Conservation (phyloP, 805 yeast genomes). For the Wickerhamomyces mucosus region DNA sequence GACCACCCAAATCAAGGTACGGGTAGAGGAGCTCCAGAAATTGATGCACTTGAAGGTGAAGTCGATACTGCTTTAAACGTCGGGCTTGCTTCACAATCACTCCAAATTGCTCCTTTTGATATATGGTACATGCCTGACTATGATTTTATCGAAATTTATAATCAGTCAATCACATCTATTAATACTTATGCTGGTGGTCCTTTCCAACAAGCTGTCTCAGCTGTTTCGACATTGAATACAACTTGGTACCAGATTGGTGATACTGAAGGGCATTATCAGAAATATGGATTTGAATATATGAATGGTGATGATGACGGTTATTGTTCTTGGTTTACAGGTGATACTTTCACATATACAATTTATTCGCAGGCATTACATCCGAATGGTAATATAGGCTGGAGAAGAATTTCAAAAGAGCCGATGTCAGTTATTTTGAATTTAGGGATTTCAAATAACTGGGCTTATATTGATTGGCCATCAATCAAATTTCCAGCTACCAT, state of each 20-base stretch:
- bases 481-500: conserved; percentile 69
- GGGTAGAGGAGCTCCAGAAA: conserved; percentile 95
- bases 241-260: conserved; percentile 74
- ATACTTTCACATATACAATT: conserved; percentile 64
- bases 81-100: conserved; percentile 78
- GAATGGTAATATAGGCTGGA: conserved; percentile 82
- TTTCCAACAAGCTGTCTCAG: conserved; percentile 86
- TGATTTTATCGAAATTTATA: conserved; percentile 64
- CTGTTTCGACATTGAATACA: conserved; percentile 64
- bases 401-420: conserved; percentile 81
- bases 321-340: conserved; percentile 81
- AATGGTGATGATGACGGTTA: conserved; percentile 68
- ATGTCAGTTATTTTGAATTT: conserved; percentile 82
- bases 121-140: conserved; percentile 93
- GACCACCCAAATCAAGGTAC: conserved; percentile 82
- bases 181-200: conserved; percentile 91
- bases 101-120: conserved; percentile 90
- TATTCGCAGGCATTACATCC: conserved; percentile 74
- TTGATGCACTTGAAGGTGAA: conserved; percentile 86
- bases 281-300: conserved; percentile 67
- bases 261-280: conserved; percentile 42
- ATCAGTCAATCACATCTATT: conserved; percentile 63
- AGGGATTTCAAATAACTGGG: conserved; percentile 91
- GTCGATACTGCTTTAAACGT: conserved; percentile 38
- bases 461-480: conserved; percentile 83